Conservation (phyloP, 2,329 filamentous ascomycete genomes). For the Anthostomella pinea region DNA sequence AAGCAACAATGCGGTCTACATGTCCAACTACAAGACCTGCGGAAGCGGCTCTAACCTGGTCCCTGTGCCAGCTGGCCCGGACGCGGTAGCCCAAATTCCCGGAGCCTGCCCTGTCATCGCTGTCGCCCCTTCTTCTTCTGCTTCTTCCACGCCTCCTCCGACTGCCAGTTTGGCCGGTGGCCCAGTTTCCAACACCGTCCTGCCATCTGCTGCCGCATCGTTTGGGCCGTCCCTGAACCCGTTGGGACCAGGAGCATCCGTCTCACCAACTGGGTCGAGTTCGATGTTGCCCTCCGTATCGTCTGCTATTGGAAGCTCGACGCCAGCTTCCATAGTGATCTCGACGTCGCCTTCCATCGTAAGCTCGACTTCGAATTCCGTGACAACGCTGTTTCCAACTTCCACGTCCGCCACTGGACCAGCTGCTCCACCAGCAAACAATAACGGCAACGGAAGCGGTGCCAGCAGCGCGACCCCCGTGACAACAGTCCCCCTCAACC, state of each 20-base stretch:
- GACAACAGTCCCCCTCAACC: constrained; percentile 2
- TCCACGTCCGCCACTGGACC: too few relatives aligned
- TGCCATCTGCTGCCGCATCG: neutral
- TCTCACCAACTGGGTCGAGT: neutral
- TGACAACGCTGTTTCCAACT: too few relatives aligned
- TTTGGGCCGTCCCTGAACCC: constrained; percentile 5
- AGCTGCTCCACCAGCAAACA: too few relatives aligned
- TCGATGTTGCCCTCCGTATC: too few relatives aligned
- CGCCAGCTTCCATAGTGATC: too few relatives aligned
- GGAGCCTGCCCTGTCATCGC: constrained; percentile 18
- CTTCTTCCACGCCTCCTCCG: neutral
- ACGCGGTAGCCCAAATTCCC: constrained; percentile 23
- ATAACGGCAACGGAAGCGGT: neutral
- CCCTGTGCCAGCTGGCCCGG: constrained; percentile 26
- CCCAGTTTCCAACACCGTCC: neutral
- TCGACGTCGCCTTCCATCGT: too few relatives aligned
- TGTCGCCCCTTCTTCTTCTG: neutral
- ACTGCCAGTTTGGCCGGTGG: constrained; percentile 1
- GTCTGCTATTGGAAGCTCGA: too few relatives aligned
- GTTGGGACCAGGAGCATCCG: neutral
- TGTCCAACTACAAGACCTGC: constrained; percentile 28
- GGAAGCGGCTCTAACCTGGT: constrained; percentile 24
- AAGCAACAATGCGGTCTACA: constrained; percentile 29
- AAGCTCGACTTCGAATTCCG: too few relatives aligned
- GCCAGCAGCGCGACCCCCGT: constrained; percentile 14